These are phyloP conservation scores for Candolleomyces eurysporus DNA, from an alignment of 768 basidiomycete species.

Conservation along the genomic window DNA sequence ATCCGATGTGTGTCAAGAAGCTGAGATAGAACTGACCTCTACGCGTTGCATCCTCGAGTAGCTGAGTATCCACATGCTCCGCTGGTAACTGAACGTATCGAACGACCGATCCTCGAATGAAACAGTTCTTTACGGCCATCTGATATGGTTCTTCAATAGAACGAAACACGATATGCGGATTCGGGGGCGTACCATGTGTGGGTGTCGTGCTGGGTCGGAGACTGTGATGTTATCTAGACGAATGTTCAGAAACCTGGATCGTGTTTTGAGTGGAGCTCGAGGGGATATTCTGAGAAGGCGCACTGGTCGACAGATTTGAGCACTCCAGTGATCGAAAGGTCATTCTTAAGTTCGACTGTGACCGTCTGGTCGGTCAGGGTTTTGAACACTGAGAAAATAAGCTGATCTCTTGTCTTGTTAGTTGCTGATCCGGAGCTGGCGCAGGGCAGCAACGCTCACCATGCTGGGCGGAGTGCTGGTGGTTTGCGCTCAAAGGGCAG, in stretches of 20 bases:
- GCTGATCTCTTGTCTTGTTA: conserved; percentile 38
- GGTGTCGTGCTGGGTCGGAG: conserved; percentile 88
- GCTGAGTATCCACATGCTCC: conserved; percentile 90
- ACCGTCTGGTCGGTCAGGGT: conserved; percentile 97
- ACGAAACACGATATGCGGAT: not conserved
- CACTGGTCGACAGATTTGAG: conserved; percentile 98
- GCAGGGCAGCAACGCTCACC: not conserved
- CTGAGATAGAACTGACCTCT: conserved; percentile 58
- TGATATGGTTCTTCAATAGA: conserved; percentile 26
- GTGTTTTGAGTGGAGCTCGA: conserved; percentile 4
- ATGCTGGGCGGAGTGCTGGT: not conserved
- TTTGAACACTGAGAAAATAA: conserved; percentile 98
- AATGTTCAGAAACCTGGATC: conserved; percentile 86
- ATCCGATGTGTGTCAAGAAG: not conserved
- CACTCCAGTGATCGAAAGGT: conserved; percentile 92
- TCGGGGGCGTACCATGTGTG: conserved; percentile 79
- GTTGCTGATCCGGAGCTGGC: not conserved
- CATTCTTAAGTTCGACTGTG: conserved; percentile 98
- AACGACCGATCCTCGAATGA: conserved; percentile 97
- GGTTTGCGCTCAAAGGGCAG: too few relatives aligned
- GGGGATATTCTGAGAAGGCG: conserved; percentile 26
- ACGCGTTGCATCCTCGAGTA: conserved; percentile 94
- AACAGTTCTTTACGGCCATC: conserved; percentile 99
- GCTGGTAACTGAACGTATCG: conserved; percentile 95
- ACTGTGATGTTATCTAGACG: conserved; percentile 92